These are phyloP conservation scores for Cetradonia linearis DNA, from an alignment of 495 filamentous ascomycete genomes.

Conservation along the genomic window DNA sequence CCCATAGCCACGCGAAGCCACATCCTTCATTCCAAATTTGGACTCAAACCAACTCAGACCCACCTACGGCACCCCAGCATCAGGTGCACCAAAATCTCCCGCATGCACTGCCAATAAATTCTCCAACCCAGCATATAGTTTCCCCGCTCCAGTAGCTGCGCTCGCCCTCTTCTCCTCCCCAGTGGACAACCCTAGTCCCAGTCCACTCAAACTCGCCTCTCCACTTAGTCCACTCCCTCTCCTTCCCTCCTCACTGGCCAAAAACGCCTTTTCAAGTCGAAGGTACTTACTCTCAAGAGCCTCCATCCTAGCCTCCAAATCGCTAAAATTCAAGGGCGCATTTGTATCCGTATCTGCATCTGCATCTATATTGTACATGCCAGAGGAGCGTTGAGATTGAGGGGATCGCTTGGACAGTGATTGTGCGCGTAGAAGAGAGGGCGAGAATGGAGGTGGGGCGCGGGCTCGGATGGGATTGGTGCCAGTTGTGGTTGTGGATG, in stretches of 20 bases:
- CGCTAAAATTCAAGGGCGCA: background rate
- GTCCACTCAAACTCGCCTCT: background rate
- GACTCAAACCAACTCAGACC: background rate
- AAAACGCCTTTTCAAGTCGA: slow-evolving; percentile 30
- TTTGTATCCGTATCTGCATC: background rate
- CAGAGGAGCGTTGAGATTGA: background rate
- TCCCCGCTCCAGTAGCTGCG: background rate
- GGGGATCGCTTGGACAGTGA: background rate
- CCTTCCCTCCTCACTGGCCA: slow-evolving; percentile 26
- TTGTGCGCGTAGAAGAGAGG: background rate
- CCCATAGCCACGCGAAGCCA: too few relatives aligned
- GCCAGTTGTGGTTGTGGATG: background rate
- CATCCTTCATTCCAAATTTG: background rate
- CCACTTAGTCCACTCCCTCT: background rate
- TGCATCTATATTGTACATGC: background rate
- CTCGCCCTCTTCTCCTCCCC: background rate
- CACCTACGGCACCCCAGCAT: slow-evolving; percentile 5
- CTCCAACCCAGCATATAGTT: slow-evolving; percentile 3
- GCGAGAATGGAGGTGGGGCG: slow-evolving; percentile 4
- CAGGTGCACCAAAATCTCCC: background rate
- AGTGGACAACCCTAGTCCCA: background rate
- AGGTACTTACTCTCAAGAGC: slow-evolving; percentile 30
- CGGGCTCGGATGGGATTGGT: background rate
- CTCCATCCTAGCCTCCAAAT: slow-evolving; percentile 27
- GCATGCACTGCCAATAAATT: slow-evolving; percentile 11